Evolutionary conservation across 2,329 filamentous ascomycete species (phyloP), one percentile per base, ranked within the genome.

Genomic region (Hymenoscyphus repandus): DNA sequence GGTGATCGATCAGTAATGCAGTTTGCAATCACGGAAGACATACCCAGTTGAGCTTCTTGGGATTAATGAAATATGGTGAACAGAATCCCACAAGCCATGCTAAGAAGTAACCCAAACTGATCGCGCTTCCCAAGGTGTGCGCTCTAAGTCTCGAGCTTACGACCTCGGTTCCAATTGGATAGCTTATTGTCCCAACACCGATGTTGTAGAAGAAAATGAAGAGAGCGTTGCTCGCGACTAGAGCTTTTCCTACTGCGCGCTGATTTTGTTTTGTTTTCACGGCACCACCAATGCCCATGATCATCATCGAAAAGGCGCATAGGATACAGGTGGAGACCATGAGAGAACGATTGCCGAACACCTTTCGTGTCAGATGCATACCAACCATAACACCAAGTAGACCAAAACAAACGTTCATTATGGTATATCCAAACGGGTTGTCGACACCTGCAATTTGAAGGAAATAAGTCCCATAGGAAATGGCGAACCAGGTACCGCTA

Each of bases 131-230:
- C 61, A 0, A 72, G 72, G 42, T 77, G 69, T 1, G 67, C 65
- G 57, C 72, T 72, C 15, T 71, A 72, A 5, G 73, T 71, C 0
- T 70, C 72, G 41, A 74, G 66, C 56, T 77, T 70, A 57, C 50
- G 5, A 59, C 36, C 33, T 59, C 55, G 0, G 51, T 54, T 1
- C 50, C 53, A 12, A 55, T 49, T 4, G 52, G 52, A 47, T 57
- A 59, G 37, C 49, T 50, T 17, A 53, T 51, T 31, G 47, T 36
- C 6, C 51, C 51, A 60, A 66, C 62, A 46, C 67, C 69, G 9
- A 61, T 63, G 9, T 66, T 64, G 33, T 69, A 69, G 45, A 66
- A 66, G 48, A 69, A 68, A 1, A 56, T 62, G 42, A 68, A 68
- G 6, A 70, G 46, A 0, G 62, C 60, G 4, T 61, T 65, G 46